Conservation (phyloP, 345 rosid species). For the Theobroma cacao region DNA sequence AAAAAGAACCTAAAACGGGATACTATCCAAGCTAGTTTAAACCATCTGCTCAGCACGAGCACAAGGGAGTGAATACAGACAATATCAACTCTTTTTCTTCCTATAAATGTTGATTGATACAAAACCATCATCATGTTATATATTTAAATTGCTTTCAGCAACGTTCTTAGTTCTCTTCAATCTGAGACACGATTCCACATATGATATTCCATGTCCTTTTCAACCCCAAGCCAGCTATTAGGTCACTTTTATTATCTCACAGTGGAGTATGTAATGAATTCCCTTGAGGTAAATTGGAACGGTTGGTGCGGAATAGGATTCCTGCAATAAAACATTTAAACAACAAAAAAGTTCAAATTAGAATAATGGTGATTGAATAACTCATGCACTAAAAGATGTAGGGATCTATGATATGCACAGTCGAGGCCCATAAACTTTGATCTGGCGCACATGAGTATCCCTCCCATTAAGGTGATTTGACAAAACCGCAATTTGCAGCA, state of each 20-base stretch:
- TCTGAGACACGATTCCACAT: neutral
- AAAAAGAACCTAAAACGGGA: neutral
- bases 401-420: constrained; percentile 34
- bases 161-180: neutral
- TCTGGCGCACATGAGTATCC: constrained; percentile 88
- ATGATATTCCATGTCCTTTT: neutral
- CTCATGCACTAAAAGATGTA: neutral
- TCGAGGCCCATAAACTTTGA: constrained; percentile 87
- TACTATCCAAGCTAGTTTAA: neutral
- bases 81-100: neutral
- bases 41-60: constrained; percentile 3
- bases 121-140: neutral
- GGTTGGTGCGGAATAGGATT: constrained; percentile 81
- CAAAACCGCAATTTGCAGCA: constrained; percentile 80
- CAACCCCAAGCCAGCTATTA: neutral
- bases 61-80: neutral
- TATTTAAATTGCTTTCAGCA: constrained; percentile 5
- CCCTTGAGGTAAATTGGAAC: constrained; percentile 80
- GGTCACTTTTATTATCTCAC: constrained; percentile 48
- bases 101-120: neutral
- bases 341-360: neutral
- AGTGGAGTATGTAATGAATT: constrained; percentile 69
- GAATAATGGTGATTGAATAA: neutral
- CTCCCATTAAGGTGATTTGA: constrained; percentile 89
- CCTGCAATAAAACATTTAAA: constrained; percentile 4